Percentiles rank a stretch among this genome's conserved stretches.
phyloP scores from a whole-genome alignment of 768 basidiomycete species.

The Leccinellum luteum region DNA sequence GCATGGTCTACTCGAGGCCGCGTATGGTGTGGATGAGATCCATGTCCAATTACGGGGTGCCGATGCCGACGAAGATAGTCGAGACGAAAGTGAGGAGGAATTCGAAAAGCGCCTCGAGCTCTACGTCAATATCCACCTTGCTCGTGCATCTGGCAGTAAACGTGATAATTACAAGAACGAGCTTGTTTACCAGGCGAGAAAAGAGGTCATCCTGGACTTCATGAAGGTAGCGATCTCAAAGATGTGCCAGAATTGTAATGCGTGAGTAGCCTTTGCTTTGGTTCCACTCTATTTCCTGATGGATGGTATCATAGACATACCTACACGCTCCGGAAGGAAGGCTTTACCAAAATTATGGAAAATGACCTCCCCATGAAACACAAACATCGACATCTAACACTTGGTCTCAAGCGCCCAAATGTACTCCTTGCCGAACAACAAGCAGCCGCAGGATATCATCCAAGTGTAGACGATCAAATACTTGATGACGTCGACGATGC shows the following conservation, averaged over 20 bases:
- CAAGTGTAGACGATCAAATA: constrained; percentile 23
- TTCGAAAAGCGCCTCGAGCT: constrained; percentile 62
- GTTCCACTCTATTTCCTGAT: constrained; percentile 1
- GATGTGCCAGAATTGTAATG: constrained; percentile 83
- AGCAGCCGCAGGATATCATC: constrained; percentile 23
- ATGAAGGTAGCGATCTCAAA: constrained; percentile 62
- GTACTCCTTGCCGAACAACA: constrained; percentile 57
- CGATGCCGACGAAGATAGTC: constrained; percentile 39
- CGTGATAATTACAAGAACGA: constrained; percentile 89
- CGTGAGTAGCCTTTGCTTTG: constrained; percentile 54
- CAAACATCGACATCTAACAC: constrained; percentile 53
- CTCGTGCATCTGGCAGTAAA: constrained; percentile 47
- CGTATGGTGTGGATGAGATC: constrained; percentile 72
- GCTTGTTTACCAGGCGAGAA: constrained; percentile 83
- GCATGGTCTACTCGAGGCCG: constrained; percentile 81
- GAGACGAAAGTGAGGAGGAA: constrained; percentile 57
- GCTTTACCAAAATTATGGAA: constrained; percentile 91
- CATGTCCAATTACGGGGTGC: constrained; percentile 38
- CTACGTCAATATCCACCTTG: constrained; percentile 56
- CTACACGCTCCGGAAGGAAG: constrained; percentile 93
- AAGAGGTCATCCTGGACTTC: constrained; percentile 79
- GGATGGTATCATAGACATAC: constrained; percentile 47
- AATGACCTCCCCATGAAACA: constrained; percentile 83
- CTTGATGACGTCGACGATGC: constrained; percentile 48
- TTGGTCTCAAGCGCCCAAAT: constrained; percentile 66